Evolutionary conservation across 345 rosid species (phyloP).

Genomic region (Linum usitatissimum): DNA sequence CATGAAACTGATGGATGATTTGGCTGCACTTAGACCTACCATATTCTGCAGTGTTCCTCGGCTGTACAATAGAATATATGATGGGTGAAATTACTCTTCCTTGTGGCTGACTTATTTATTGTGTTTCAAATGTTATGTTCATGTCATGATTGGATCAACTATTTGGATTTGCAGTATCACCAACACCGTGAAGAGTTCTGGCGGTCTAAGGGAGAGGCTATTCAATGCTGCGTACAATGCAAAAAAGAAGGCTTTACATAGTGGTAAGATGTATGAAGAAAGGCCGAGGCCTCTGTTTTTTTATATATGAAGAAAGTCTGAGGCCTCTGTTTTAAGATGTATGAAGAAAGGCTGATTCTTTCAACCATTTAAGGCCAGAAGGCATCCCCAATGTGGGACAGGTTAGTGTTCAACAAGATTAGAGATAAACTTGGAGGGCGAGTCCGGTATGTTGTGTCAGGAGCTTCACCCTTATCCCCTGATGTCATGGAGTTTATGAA

Average conservation of each 20-base stretch:
- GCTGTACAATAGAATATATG: conserved; percentile 81
- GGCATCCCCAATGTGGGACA: conserved; percentile 97
- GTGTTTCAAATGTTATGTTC: conserved; percentile 11
- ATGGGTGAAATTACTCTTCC: conserved; percentile 41
- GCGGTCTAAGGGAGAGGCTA: conserved; percentile 65
- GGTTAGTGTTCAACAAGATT: conserved; percentile 91
- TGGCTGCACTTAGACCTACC: conserved; percentile 86
- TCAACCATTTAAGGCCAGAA: conserved; percentile 47
- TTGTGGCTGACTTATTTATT: conserved; percentile 12
- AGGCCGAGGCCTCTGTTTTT: conserved; percentile 1
- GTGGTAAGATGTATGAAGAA: conserved; percentile 38
- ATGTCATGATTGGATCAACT: conserved; percentile 8
- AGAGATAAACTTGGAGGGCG: conserved; percentile 86
- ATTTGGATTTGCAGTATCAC: conserved; percentile 46
- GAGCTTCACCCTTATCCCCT: conserved; percentile 97
- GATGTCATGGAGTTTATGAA: conserved; percentile 87
- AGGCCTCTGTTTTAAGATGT: conserved; percentile 1
- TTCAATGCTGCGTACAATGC: conserved; percentile 94
- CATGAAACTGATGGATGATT: conserved; percentile 81
- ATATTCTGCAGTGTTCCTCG: conserved; percentile 95
- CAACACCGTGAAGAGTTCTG: conserved; percentile 77
- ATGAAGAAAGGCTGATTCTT: background rate
- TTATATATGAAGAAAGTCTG: conserved; percentile 8
- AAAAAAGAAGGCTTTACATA: conserved; percentile 81
- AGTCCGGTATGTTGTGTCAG: conserved; percentile 67